Percentiles rank a stretch among this genome's conserved stretches.
These are phyloP conservation scores for Ricinus communis DNA, from an alignment of 345 rosid species.

Conservation along the genomic window DNA sequence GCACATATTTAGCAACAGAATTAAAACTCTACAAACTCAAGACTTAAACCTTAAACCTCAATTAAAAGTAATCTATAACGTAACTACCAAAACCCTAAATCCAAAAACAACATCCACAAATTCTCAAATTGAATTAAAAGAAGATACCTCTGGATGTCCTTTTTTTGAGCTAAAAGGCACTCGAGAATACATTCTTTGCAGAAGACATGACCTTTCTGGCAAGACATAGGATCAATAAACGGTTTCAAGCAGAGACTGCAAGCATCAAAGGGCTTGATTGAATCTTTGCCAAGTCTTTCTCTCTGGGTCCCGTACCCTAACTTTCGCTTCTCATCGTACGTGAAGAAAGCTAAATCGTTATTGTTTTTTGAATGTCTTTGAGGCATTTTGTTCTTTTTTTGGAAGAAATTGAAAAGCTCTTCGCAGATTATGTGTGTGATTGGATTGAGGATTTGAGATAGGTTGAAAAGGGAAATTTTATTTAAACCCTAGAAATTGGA, in stretches of 20 bases:
- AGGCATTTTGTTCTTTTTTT: constrained; percentile 53
- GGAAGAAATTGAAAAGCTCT: background rate
- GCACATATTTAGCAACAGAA: too few species aligned
- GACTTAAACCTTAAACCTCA: background rate
- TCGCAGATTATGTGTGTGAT: background rate
- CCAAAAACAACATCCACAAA: too few species aligned
- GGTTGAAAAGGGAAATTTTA: background rate
- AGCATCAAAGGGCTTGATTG: constrained; percentile 91
- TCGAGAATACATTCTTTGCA: constrained; percentile 91
- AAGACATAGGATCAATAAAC: constrained; percentile 81
- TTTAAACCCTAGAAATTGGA: constrained; percentile 33
- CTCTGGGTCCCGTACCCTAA: constrained; percentile 94
- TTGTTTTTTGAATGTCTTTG: constrained; percentile 98
- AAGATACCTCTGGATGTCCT: constrained; percentile 63
- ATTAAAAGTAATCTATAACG: background rate
- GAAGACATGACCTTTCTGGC: constrained; percentile 87
- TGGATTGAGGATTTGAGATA: background rate
- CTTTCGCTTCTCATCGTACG: constrained; percentile 94
- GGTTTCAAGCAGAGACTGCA: constrained; percentile 95
- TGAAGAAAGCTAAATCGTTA: constrained; percentile 94
- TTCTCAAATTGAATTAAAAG: background rate
- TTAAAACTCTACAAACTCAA: too few species aligned
- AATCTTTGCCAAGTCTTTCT: constrained; percentile 94
- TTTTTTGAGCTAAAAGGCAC: constrained; percentile 85
- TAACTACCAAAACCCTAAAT: background rate